These are phyloP conservation scores for Byssochlamys sp. DNA, from an alignment of 2,329 filamentous ascomycete species.

Conservation along the genomic window DNA sequence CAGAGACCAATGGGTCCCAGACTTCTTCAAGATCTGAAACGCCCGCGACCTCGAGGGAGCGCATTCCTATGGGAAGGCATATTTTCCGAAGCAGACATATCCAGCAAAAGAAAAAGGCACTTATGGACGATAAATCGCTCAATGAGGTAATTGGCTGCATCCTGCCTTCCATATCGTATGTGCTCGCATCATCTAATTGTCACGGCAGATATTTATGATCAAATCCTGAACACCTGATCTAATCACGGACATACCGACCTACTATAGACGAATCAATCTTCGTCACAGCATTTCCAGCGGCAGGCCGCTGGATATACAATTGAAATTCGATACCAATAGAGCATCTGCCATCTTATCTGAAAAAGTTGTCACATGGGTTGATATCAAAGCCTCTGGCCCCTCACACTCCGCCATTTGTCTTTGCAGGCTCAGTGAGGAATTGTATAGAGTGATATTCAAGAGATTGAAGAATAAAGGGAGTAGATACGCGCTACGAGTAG, in stretches of 20 bases:
- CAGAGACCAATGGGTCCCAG: slow-evolving; percentile 14
- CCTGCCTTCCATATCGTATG: background rate
- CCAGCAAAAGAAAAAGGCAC: slow-evolving; percentile 73
- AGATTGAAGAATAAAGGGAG: background rate
- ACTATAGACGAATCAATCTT: background rate
- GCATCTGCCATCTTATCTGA: background rate
- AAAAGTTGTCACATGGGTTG: background rate
- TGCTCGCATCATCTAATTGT: slow-evolving; percentile 1
- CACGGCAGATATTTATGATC: slow-evolving; percentile 29
- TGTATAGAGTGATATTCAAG: background rate
- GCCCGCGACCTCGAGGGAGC: slow-evolving; percentile 42
- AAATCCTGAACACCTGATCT: slow-evolving; percentile 13
- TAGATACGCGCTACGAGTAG: background rate
- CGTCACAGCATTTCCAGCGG: background rate
- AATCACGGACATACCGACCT: background rate
- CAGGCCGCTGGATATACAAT: background rate
- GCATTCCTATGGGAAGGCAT: slow-evolving; percentile 50
- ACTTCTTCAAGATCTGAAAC: slow-evolving; percentile 36
- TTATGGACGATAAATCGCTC: slow-evolving; percentile 69
- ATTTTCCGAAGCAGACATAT: slow-evolving; percentile 73
- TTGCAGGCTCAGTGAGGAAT: background rate
- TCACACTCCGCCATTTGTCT: background rate
- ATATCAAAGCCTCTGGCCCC: background rate
- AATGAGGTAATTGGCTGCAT: slow-evolving; percentile 59
- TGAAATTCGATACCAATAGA: background rate